A percentile compares a stretch with the other conserved stretches of the same genome.
These are phyloP conservation scores for Conticribra guillardii DNA, from an alignment of 108 stramenopile species.

Conservation along the genomic window DNA sequence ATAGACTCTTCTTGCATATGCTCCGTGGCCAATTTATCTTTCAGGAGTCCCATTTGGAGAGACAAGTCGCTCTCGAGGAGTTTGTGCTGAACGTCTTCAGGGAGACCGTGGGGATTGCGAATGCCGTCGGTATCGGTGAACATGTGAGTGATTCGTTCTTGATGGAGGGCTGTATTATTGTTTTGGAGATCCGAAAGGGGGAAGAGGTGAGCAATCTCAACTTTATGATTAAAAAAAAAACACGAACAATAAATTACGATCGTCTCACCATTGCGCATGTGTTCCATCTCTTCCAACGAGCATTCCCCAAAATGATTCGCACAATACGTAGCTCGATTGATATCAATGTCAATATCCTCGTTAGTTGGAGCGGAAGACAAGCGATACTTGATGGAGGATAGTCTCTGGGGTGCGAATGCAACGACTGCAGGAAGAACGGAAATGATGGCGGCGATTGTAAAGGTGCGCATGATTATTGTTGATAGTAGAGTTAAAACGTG, in stretches of 20 bases:
- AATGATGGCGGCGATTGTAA: too few species aligned
- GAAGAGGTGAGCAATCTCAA: neutral
- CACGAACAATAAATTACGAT: constrained; percentile 11
- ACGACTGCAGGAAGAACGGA: too few species aligned
- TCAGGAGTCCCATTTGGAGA: constrained; percentile 30
- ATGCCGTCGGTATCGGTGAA: constrained; percentile 32
- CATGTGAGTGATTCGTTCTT: constrained; percentile 41
- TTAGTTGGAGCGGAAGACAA: neutral
- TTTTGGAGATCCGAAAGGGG: neutral
- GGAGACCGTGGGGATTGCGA: constrained; percentile 37
- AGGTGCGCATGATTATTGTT: too few species aligned
- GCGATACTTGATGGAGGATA: neutral
- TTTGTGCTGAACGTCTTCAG: constrained; percentile 33
- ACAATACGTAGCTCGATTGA: constrained; percentile 37
- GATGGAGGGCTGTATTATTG: constrained; percentile 31
- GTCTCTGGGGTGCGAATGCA: constrained; percentile 1
- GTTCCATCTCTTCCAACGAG: constrained; percentile 48
- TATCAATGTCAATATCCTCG: constrained; percentile 15
- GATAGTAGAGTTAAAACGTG: too few species aligned
- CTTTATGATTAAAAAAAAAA: neutral
- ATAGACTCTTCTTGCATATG: constrained; percentile 47
- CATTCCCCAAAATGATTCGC: constrained; percentile 47
- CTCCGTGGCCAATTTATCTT: constrained; percentile 37
- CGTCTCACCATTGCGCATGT: constrained; percentile 42
- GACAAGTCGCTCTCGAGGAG: constrained; percentile 39